Base-by-base conservation (phyloP, 2,329 filamentous ascomycete genomes). In the Colletotrichum cereale region DNA sequence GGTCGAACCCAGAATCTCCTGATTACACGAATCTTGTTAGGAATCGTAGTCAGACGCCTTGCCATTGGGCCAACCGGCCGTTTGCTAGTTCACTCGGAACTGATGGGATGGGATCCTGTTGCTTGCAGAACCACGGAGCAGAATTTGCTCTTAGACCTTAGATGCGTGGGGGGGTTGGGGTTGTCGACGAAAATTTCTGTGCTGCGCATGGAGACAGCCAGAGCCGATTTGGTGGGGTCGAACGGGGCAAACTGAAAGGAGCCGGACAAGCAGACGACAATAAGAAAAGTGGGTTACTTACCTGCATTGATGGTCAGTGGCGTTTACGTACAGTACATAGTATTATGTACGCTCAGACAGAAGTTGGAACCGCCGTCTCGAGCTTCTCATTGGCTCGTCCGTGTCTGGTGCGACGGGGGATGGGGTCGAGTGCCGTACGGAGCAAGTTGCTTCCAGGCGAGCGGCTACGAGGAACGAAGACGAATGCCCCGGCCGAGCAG, bases 41-140 rank as follows among this genome's bases (percentile, higher is more conserved):
- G 58, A 36, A 40, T 81, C 79, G 79, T 80, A 80, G 80, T 82
- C 79, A 81, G 78, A 80, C 79, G 80, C 79, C 79, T 81, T 82
- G 79, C 75, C 79, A 81, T 79, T 79, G 77, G 77, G 77, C 78
- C 79, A 80, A 71, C 68, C 68, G 68, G 68, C 58, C 44, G 40
- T 50, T 24, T 2, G 4, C 12, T 36, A 31, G 5, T 16, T 31
- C 2, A 3, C 1, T 7, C n/a, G n/a, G 10, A 62, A 36, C 34
- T 16, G 52, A 47, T 6, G 31, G 16, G 44, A 50, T 52, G 34
- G 50, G 16, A 53, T 4, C 47, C 55, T 10, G 24, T 16, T 52
- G 10, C 16, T 62, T 61, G 21, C 3, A 3, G 1, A 1, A 1
- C 3, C 0, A 2, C 1, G 0, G 26, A 2, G 40, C 48, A 62